Conservation (phyloP, 179 eudicot species). For the Amaranthus tricolor region DNA sequence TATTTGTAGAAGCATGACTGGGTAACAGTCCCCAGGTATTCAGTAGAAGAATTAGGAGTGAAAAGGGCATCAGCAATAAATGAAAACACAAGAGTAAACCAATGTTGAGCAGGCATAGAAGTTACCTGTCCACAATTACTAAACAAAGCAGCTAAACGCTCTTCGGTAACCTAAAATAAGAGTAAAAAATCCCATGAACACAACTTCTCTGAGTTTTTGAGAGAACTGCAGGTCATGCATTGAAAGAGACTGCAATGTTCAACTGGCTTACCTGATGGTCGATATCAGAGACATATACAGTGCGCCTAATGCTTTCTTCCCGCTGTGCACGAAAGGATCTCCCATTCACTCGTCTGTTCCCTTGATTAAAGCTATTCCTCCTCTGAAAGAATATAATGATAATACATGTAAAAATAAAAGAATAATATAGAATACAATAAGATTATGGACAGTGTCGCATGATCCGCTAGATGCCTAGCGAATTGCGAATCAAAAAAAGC, state of each 20-base stretch:
- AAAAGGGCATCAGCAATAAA: neutral
- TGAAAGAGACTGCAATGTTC: neutral
- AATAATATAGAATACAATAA: neutral
- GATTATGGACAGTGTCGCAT: too few relatives aligned
- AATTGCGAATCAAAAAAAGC: too few relatives aligned
- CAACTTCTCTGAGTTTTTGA: neutral
- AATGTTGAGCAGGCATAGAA: constrained; percentile 12
- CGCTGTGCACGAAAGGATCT: constrained; percentile 77
- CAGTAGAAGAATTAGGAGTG: neutral
- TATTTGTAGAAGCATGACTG: neutral
- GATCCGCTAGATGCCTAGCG: too few relatives aligned
- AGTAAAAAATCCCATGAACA: constrained; percentile 19
- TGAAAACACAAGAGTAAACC: neutral
- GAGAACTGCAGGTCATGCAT: neutral
- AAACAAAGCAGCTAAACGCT: constrained; percentile 88
- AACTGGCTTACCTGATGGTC: constrained; percentile 70
- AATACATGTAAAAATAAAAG: constrained; percentile 6
- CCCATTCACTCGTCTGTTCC: constrained; percentile 66
- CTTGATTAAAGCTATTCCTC: constrained; percentile 56
- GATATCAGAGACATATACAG: constrained; percentile 92
- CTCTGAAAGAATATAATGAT: constrained; percentile 41
- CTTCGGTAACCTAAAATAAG: constrained; percentile 72
- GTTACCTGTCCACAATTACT: constrained; percentile 82
- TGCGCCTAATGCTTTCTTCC: constrained; percentile 85
- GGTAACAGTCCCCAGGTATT: neutral